Percentiles rank a stretch among this genome's conserved stretches.
Evolutionary conservation across 495 filamentous ascomycete species (phyloP).

Genomic region (Tuber brumale): DNA sequence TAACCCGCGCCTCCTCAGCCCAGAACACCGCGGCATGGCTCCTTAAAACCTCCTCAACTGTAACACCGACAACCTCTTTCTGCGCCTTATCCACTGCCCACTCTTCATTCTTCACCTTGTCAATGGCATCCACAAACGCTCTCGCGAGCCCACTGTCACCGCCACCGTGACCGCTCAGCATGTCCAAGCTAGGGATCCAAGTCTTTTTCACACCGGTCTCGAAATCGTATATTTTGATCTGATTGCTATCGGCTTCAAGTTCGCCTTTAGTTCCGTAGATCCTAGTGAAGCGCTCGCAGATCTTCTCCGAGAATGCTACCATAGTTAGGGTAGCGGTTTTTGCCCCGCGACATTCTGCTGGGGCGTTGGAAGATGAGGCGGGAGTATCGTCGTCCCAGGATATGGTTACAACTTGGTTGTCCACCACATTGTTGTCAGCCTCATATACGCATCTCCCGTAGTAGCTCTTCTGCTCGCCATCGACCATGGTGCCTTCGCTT

Average conservation of each 20-base stretch:
- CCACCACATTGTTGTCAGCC: slow-evolving; percentile 80
- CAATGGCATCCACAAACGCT: slow-evolving; percentile 73
- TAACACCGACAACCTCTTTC: slow-evolving; percentile 66
- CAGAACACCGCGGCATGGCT: slow-evolving; percentile 94
- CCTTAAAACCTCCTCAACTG: slow-evolving; percentile 71
- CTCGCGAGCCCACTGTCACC: slow-evolving; percentile 76
- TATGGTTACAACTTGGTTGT: slow-evolving; percentile 83
- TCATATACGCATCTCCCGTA: slow-evolving; percentile 94
- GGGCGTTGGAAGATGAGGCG: neutral
- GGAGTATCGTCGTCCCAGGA: slow-evolving; percentile 55
- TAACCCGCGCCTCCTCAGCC: slow-evolving; percentile 74
- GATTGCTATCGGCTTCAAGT: slow-evolving; percentile 66
- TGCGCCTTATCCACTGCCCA: slow-evolving; percentile 68
- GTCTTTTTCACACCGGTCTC: slow-evolving; percentile 50
- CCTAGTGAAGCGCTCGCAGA: slow-evolving; percentile 73
- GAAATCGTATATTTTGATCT: slow-evolving; percentile 61
- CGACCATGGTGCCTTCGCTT: slow-evolving; percentile 50
- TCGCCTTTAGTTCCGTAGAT: slow-evolving; percentile 84
- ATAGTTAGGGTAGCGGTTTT: slow-evolving; percentile 91
- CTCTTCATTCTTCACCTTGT: slow-evolving; percentile 65
- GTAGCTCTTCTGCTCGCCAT: slow-evolving; percentile 47
- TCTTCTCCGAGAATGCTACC: slow-evolving; percentile 79
- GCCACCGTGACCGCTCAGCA: slow-evolving; percentile 66
- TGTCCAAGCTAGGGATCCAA: slow-evolving; percentile 49
- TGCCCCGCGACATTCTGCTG: slow-evolving; percentile 49